Evolutionary conservation across 2,329 filamentous ascomycete genomes (phyloP).

Genomic region (Falciphora oryzae): DNA sequence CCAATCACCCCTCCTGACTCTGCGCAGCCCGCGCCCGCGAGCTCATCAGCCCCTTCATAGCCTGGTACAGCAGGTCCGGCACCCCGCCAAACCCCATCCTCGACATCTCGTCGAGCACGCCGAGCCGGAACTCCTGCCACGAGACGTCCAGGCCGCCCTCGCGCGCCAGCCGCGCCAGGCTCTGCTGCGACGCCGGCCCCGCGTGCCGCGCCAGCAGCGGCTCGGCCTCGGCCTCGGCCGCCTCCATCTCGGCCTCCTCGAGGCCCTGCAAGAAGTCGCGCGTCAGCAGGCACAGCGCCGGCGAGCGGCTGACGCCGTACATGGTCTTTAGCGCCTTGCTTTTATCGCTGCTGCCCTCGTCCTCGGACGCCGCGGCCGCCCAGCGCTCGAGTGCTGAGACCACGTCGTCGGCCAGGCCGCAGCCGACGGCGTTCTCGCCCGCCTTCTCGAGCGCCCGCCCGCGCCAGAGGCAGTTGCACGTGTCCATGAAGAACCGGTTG

Average conservation of each 20-base stretch:
- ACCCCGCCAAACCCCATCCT: conserved; percentile 59
- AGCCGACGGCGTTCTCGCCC: conserved; percentile 58
- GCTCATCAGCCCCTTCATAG: conserved; percentile 67
- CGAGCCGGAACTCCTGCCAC: conserved; percentile 71
- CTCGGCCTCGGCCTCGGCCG: conserved; percentile 18
- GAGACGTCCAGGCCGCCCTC: conserved; percentile 60
- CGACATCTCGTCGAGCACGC: conserved; percentile 65
- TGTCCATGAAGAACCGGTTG: conserved; percentile 81
- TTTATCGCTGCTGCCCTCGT: neutral
- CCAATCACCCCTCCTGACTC: neutral
- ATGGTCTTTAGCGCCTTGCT: conserved; percentile 3
- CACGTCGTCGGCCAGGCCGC: conserved; percentile 34
- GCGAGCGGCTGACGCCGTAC: conserved; percentile 35
- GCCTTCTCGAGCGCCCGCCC: conserved; percentile 60
- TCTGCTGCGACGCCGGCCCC: conserved; percentile 65
- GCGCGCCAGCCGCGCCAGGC: conserved; percentile 55
- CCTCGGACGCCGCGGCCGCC: neutral
- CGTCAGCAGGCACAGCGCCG: conserved; percentile 49
- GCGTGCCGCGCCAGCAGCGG: conserved; percentile 41
- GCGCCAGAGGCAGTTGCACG: conserved; percentile 80
- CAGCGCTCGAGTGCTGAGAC: conserved; percentile 4
- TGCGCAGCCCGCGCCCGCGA: neutral
- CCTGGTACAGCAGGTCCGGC: conserved; percentile 68
- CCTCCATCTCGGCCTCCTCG: conserved; percentile 48
- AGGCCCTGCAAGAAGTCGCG: conserved; percentile 48